Evolutionary conservation across 2,329 filamentous ascomycete species (phyloP).

Genomic region (Sclerotinia nivalis): DNA sequence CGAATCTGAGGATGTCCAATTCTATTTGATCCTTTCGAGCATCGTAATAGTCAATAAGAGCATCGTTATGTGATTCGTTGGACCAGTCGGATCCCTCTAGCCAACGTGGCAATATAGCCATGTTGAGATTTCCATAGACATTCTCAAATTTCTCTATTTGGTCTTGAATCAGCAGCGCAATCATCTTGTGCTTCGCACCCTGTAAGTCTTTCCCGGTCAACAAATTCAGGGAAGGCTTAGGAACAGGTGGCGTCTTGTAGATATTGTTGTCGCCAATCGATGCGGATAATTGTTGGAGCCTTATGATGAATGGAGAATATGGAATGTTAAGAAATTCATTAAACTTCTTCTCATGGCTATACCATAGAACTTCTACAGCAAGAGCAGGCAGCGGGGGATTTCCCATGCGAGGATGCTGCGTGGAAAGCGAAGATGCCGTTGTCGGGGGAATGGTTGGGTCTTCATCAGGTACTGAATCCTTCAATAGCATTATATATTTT

Average conservation of each 20-base stretch:
- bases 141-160: neutral
- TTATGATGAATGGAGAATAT: conserved; percentile 5
- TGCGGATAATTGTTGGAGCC: neutral
- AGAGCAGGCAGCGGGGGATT: conserved; percentile 2
- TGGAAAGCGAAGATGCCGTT: neutral
- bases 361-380: conserved; percentile 5
- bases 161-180: neutral
- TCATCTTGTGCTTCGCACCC: neutral
- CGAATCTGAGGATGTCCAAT: neutral
- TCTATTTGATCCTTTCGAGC: conserved; percentile 4
- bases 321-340: neutral
- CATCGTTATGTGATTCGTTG: neutral
- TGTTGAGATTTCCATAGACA: no score
- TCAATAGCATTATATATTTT: neutral
- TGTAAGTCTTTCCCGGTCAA: neutral
- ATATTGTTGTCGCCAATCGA: neutral
- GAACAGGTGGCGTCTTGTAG: neutral
- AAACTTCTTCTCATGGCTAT: neutral
- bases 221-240: neutral
- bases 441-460: neutral
- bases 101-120: neutral
- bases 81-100: neutral
- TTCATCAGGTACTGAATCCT: conserved; percentile 7
- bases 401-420: neutral
- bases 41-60: conserved; percentile 6